Evolutionary conservation across 2,329 filamentous ascomycete species (phyloP).

Genomic region (Neocucurbitaria cava): DNA sequence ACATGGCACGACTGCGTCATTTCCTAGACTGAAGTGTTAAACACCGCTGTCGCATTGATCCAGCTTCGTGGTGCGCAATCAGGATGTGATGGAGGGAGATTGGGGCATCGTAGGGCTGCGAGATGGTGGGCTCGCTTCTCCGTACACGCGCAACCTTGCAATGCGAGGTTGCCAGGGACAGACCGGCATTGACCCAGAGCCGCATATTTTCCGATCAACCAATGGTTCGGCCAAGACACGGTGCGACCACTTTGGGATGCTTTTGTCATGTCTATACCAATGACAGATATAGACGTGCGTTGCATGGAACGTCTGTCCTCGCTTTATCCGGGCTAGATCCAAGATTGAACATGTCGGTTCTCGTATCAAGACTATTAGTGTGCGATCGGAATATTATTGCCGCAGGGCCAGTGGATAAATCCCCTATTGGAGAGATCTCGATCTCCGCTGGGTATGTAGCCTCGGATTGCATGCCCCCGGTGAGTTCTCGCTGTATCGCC

Average conservation of each 20-base stretch:
- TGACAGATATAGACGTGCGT: constrained; percentile 5
- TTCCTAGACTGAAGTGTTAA: neutral
- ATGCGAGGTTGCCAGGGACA: constrained; percentile 18
- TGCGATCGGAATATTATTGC: neutral
- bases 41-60: constrained; percentile 7
- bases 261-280: constrained; percentile 10
- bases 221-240: constrained; percentile 20
- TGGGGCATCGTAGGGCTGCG: constrained; percentile 1
- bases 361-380: constrained; percentile 50
- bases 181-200: constrained; percentile 27
- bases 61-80: constrained; percentile 2
- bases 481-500: neutral
- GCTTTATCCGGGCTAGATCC: constrained; percentile 8
- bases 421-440: neutral
- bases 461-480: neutral
- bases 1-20: neutral
- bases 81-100: constrained; percentile 10
- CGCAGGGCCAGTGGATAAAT: constrained; percentile 27
- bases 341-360: constrained; percentile 18
- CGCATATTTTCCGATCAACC: constrained; percentile 23
- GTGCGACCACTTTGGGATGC: constrained; percentile 9
- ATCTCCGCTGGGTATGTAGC: neutral
- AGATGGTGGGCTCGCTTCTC: constrained; percentile 15
- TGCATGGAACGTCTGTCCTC: constrained; percentile 38
- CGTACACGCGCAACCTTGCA: constrained; percentile 17